Conservation (phyloP, 148 eudicot genomes). For the Heliamphora exappendiculata region DNA sequence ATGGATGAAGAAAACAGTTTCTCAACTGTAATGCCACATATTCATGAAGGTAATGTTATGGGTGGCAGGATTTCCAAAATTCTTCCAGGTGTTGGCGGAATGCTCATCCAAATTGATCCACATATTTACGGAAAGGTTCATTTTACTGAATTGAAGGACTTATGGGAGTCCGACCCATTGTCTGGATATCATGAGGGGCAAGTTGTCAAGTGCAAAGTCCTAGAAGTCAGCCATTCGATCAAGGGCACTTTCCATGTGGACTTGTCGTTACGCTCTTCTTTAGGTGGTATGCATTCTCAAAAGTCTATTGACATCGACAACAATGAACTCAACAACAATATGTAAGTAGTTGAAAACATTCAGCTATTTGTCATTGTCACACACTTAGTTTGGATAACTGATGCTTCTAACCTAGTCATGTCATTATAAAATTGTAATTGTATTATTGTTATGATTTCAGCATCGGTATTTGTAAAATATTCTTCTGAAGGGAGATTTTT, state of each 20-base stretch:
- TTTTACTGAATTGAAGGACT: slow-evolving; percentile 63
- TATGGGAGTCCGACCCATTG: slow-evolving; percentile 61
- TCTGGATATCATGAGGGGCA: slow-evolving; percentile 70
- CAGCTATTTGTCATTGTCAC: not conserved
- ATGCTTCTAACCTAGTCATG: not conserved
- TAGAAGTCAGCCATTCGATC: slow-evolving; percentile 49
- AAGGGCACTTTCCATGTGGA: slow-evolving; percentile 68
- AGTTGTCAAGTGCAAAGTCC: slow-evolving; percentile 77
- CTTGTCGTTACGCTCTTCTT: slow-evolving; percentile 58
- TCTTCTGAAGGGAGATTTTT: not conserved
- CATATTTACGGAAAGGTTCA: slow-evolving; percentile 85
- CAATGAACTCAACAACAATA: not conserved
- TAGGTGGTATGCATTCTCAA: slow-evolving; percentile 17
- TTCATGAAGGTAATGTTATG: slow-evolving; percentile 49
- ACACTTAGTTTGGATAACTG: not conserved
- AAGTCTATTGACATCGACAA: slow-evolving; percentile 5
- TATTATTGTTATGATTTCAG: not conserved
- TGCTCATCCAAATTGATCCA: slow-evolving; percentile 81
- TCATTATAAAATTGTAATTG: not conserved
- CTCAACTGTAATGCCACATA: slow-evolving; percentile 33
- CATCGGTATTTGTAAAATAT: not conserved
- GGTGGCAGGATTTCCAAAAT: slow-evolving; percentile 85
- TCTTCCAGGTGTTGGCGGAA: slow-evolving; percentile 79
- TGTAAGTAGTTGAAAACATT: slow-evolving; percentile 23
- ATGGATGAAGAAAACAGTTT: slow-evolving; percentile 13